A percentile compares a stretch with the other conserved stretches of the same genome.
Conservation (phyloP, 1,139 yeast genomes). For the Barnettozyma hawaiiensis region DNA sequence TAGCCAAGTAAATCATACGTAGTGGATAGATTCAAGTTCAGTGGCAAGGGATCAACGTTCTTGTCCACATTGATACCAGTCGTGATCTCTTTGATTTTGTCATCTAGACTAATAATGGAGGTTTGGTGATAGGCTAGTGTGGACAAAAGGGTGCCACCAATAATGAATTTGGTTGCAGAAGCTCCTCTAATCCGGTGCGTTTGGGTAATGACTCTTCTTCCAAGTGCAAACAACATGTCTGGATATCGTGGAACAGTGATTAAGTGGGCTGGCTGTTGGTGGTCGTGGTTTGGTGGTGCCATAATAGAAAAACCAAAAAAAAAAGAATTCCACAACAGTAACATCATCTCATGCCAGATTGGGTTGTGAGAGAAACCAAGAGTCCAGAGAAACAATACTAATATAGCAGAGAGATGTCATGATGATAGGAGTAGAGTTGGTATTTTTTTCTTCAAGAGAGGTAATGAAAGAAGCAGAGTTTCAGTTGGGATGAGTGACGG, state of each 20-base stretch:
- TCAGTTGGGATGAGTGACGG: not conserved
- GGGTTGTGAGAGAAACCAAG: not conserved
- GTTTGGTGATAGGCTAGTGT: not conserved
- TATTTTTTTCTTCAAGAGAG: no score
- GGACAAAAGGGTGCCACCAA: conserved; percentile 2
- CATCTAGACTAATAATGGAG: conserved; percentile 7
- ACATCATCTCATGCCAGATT: no score
- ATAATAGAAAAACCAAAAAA: not conserved
- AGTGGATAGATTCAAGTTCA: conserved; percentile 9
- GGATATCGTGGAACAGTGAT: not conserved
- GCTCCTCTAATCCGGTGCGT: not conserved
- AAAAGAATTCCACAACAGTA: no score
- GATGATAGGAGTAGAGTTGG: not conserved
- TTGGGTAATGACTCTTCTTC: conserved; percentile 3
- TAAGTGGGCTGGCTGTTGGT: conserved; percentile 18
- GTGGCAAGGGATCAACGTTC: conserved; percentile 24
- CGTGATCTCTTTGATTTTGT: conserved; percentile 2
- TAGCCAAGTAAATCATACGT: conserved; percentile 51
- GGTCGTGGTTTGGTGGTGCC: not conserved
- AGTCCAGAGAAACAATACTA: not conserved
- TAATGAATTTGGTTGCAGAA: not conserved
- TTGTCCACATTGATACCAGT: conserved; percentile 18
- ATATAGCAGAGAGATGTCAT: not conserved
- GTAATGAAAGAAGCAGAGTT: not conserved
- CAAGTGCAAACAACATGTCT: conserved; percentile 14